Conservation (phyloP, 73 alveolate species). For the Paramecium sexaurelia region DNA sequence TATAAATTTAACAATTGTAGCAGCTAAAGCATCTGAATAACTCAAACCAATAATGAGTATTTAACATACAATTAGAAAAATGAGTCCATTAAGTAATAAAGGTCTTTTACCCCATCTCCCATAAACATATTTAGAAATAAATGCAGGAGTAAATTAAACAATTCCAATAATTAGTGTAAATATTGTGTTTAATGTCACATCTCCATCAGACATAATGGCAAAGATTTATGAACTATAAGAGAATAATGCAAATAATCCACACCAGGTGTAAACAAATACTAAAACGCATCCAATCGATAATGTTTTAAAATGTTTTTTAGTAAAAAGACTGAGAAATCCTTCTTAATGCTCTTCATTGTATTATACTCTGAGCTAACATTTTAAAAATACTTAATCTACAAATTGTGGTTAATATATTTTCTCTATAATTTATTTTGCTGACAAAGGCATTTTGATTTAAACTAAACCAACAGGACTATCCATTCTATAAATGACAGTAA, state of each 20-base stretch:
- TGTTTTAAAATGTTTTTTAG: neutral
- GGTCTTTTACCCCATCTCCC: constrained; percentile 34
- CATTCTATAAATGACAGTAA: constrained; percentile 3
- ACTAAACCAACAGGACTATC: constrained; percentile 15
- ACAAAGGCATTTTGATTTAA: neutral
- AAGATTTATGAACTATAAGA: constrained; percentile 11
- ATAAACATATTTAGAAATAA: neutral
- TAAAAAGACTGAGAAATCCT: neutral
- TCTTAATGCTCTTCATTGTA: neutral
- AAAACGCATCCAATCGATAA: neutral
- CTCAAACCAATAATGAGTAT: neutral
- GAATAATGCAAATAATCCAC: constrained; percentile 16
- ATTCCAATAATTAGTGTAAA: neutral
- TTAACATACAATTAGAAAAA: neutral
- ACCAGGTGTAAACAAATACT: neutral
- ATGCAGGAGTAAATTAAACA: neutral
- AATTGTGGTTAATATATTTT: neutral
- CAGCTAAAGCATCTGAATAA: neutral
- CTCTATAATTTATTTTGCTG: neutral
- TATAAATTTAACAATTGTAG: neutral
- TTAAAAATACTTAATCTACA: neutral
- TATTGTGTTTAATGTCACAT: neutral
- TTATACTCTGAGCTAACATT: neutral
- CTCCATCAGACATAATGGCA: neutral
- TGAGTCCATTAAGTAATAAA: neutral